Percentiles rank a stretch among this genome's conserved stretches.
phyloP scores from a whole-genome alignment of 306 rosid species.

The Ormosia semicastrata region DNA sequence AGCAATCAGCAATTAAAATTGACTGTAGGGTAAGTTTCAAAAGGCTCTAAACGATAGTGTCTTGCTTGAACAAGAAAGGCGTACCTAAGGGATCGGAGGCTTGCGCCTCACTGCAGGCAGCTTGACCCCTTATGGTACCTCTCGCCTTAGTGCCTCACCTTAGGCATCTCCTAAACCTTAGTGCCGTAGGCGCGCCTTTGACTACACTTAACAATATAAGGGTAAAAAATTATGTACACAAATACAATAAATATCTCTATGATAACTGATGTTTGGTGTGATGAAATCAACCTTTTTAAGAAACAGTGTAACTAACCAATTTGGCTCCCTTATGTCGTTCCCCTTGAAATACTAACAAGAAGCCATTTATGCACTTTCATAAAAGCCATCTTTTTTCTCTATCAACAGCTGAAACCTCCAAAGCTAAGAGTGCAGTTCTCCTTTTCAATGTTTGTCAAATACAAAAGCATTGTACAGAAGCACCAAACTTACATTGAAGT shows the following conservation, averaged over 20 bases:
- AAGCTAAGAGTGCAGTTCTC: neutral
- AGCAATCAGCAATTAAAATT: constrained; percentile 4
- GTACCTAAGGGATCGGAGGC: neutral
- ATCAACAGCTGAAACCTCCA: constrained; percentile 18
- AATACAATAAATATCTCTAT: neutral
- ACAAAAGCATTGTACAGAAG: constrained; percentile 6
- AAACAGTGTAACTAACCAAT: constrained; percentile 21
- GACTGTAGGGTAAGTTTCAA: neutral
- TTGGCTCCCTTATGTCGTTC: constrained; percentile 7
- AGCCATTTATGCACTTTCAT: constrained; percentile 12
- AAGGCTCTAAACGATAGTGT: neutral
- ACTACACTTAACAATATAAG: neutral
- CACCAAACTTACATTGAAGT: constrained; percentile 14
- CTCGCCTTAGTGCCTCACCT: neutral
- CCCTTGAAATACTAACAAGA: neutral
- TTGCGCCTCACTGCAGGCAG: no score
- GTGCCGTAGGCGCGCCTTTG: neutral
- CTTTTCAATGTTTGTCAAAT: constrained; percentile 7
- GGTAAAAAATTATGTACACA: neutral
- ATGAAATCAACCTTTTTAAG: constrained; percentile 20
- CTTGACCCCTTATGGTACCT: neutral
- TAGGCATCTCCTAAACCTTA: neutral
- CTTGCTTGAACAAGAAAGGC: neutral
- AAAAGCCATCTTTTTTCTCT: constrained; percentile 17
- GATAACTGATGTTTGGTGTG: neutral